Base-by-base conservation (phyloP, 2,329 filamentous ascomycete genomes). In the Colletotrichum australisinense region DNA sequence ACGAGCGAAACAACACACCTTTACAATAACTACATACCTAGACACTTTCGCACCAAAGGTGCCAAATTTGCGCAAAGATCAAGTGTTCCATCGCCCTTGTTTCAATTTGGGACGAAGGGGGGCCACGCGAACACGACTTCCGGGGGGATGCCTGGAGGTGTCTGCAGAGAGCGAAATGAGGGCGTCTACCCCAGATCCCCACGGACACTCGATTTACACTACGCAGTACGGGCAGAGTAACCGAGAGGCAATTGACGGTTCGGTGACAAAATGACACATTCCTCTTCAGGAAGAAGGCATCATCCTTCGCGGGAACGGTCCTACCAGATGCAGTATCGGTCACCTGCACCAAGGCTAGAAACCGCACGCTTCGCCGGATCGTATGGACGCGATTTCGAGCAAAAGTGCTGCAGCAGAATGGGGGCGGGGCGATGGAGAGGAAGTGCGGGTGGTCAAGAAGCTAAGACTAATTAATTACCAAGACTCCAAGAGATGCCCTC, bases 401-500 rank as follows among this genome's bases (percentile, higher is more conserved):
- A 22, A 49, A 22, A 49, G 42, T 22, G 42, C 42, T 49, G 42
- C 19, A 49, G 42, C 4, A 52, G 22, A n/a, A 32, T 55, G 49
- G 58, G 32, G 24, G 14, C 42, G 19, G 42, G 42, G 42, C 42
- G 19, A 49, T 49, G 19, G 26, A 56, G 55, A 55, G 22, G 42
- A 70, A 32, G 38, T 63, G 46, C 55, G 35, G 38, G 24, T 24
- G 62, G 46, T 30, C 42, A 53, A 42, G 56, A 53, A 42, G 57
- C 64, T 38, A 68, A 38, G 65, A 53, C 49, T 65, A 35, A 35
- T 35, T 35, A 35, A 35, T 35, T 35, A 28, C 22, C 64, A 55
- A 62, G 35, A 55, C 38, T 22, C 22, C 64, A 55, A 62, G 26
- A 55, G 35, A 63, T 63, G 32, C 22, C 19, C 35, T 19, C 24